Conservation (phyloP, 148 eudicot genomes). For the Rhododendron ferrugineum region DNA sequence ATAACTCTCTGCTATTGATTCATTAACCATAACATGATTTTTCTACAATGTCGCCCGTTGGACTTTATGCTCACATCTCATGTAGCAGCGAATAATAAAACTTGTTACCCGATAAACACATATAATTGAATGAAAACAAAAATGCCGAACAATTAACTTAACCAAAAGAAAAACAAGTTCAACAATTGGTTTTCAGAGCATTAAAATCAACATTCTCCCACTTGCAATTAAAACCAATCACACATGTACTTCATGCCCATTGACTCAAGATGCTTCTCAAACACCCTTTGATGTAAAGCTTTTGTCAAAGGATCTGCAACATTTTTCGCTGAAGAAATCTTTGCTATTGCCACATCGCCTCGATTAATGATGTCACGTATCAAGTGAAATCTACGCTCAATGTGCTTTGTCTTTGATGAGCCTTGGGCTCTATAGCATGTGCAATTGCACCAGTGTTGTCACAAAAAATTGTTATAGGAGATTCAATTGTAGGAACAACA, state of each 20-base stretch:
- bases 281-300: not conserved
- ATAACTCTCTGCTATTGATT: too few species aligned
- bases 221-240: not conserved
- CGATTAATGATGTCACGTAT: not conserved
- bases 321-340: not conserved
- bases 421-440: not conserved
- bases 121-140: too few species aligned
- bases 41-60: too few species aligned
- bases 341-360: not conserved
- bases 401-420: not conserved
- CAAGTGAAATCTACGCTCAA: not conserved
- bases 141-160: too few species aligned
- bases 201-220: not conserved
- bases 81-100: too few species aligned
- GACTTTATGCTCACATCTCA: not conserved
- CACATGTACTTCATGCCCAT: not conserved
- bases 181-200: not conserved
- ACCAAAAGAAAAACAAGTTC: too few species aligned
- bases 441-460: not conserved
- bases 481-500: not conserved
- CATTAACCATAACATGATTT: too few species aligned
- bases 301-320: not conserved
- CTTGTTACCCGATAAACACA: too few species aligned
- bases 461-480: not conserved
- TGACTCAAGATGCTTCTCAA: not conserved